A percentile compares a stretch with the other conserved stretches of the same genome.
These are phyloP conservation scores for Taxillus chinensis DNA, from an alignment of 164 flowering plant species.

Conservation along the genomic window DNA sequence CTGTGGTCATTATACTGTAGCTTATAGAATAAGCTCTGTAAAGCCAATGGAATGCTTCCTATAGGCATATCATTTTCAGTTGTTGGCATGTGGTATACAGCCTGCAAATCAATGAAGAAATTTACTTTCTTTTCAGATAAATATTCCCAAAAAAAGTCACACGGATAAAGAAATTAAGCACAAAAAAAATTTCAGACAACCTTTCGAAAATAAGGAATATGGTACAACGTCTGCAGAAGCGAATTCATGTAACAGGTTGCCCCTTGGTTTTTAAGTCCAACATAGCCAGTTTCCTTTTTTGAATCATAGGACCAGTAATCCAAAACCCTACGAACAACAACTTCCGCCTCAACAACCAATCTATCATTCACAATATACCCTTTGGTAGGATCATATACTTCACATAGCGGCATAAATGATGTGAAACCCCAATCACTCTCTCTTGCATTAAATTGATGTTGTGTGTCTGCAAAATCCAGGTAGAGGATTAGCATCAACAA, in stretches of 20 bases:
- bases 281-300: constrained; percentile 92
- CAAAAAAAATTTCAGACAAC: constrained; percentile 14
- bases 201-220: constrained; percentile 88
- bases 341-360: constrained; percentile 68
- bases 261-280: constrained; percentile 94
- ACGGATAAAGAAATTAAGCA: background rate
- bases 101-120: constrained; percentile 36
- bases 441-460: constrained; percentile 79
- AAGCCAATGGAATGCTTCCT: constrained; percentile 85
- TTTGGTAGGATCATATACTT: constrained; percentile 62
- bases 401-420: constrained; percentile 84
- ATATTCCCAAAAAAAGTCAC: background rate
- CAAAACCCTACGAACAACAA: constrained; percentile 57
- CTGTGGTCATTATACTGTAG: constrained; percentile 82
- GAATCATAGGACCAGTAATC: constrained; percentile 90
- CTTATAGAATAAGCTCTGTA: constrained; percentile 89
- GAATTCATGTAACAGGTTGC: constrained; percentile 99
- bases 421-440: constrained; percentile 95
- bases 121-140: background rate
- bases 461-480: constrained; percentile 50
- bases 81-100: constrained; percentile 96
- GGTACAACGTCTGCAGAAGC: constrained; percentile 78
- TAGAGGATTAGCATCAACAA: background rate
- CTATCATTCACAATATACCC: constrained; percentile 78
- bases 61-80: constrained; percentile 90